phyloP scores from a whole-genome alignment of 148 eudicot species.

The Cornus florida region DNA sequence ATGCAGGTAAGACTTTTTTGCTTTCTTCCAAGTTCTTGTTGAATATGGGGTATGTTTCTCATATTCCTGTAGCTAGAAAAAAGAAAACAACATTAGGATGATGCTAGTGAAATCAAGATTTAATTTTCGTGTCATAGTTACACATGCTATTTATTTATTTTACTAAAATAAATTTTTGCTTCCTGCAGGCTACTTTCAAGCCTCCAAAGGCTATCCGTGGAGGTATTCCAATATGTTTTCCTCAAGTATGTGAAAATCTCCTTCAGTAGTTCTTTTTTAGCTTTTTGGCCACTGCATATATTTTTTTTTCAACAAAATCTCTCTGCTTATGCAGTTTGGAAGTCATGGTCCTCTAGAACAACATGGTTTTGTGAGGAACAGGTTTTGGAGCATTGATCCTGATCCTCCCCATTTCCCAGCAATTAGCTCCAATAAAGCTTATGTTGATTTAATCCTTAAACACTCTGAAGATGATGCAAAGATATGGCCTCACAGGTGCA shows the following conservation, averaged over 20 bases:
- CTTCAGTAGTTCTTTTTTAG: background rate
- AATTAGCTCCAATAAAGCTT: slow-evolving; percentile 41
- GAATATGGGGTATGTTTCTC: no score
- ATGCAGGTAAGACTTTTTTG: no score
- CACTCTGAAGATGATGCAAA: slow-evolving; percentile 66
- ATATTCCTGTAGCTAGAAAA: no score
- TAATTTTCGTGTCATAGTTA: background rate
- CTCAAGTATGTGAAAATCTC: slow-evolving; percentile 54
- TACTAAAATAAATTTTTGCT: background rate
- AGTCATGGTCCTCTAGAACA: slow-evolving; percentile 59
- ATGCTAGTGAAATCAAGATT: background rate
- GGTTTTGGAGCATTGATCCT: slow-evolving; percentile 63
- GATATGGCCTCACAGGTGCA: slow-evolving; percentile 77
- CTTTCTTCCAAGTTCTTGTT: background rate
- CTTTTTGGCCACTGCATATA: background rate
- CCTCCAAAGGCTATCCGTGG: slow-evolving; percentile 90
- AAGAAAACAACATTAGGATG: background rate
- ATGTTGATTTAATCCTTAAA: slow-evolving; percentile 67
- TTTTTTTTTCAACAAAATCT: background rate
- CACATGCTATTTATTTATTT: background rate
- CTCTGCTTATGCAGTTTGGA: slow-evolving; percentile 54
- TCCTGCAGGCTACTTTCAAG: slow-evolving; percentile 64
- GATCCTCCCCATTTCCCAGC: slow-evolving; percentile 56
- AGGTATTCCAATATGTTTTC: slow-evolving; percentile 91
- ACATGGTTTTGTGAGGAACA: slow-evolving; percentile 84